phyloP scores from a whole-genome alignment of 768 basidiomycete genomes.

The Thelephora aurantiotincta region DNA sequence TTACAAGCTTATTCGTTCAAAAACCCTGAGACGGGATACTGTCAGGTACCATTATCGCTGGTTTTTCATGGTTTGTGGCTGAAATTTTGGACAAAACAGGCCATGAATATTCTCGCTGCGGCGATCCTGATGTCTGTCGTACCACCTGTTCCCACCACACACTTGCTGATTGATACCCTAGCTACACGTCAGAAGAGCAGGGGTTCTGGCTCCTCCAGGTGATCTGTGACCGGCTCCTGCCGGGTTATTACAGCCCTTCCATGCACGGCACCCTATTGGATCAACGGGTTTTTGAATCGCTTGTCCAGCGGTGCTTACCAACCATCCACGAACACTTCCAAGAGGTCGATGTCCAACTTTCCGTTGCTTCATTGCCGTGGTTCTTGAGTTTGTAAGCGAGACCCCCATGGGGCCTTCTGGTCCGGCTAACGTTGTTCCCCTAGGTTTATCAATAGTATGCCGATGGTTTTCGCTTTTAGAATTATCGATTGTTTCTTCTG shows the following conservation, averaged over 20 bases:
- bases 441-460: conserved; percentile 88
- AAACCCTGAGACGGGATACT: conserved; percentile 91
- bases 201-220: conserved; percentile 96
- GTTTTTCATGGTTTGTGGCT: neutral
- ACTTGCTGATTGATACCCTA: conserved; percentile 18
- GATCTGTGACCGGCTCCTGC: conserved; percentile 84
- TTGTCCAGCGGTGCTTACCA: conserved; percentile 80
- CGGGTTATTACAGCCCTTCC: conserved; percentile 96
- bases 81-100: conserved; percentile 26
- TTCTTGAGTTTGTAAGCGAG: conserved; percentile 83
- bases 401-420: conserved; percentile 10
- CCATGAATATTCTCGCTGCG: conserved; percentile 95
- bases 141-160: neutral
- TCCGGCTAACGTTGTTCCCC: conserved; percentile 1
- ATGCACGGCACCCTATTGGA: conserved; percentile 99
- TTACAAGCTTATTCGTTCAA: conserved; percentile 91
- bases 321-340: conserved; percentile 91
- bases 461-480: conserved; percentile 95
- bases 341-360: conserved; percentile 86
- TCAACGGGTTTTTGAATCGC: conserved; percentile 91
- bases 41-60: conserved; percentile 43
- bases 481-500: conserved; percentile 97
- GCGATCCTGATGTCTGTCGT: conserved; percentile 75
- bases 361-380: conserved; percentile 95
- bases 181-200: conserved; percentile 98